phyloP scores from a whole-genome alignment of 805 yeast genomes.

The Yarrowia sp. region DNA sequence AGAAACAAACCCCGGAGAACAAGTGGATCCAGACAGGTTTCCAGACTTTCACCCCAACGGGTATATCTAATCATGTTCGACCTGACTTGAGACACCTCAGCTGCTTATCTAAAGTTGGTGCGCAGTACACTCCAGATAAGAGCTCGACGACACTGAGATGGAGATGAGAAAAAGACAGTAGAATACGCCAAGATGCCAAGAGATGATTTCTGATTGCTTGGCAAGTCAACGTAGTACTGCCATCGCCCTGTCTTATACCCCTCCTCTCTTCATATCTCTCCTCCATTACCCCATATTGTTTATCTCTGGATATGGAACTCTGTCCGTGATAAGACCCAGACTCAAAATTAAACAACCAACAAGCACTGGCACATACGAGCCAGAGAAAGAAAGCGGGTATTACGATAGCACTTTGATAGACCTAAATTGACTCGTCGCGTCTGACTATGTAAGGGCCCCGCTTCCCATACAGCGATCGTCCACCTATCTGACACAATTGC shows the following conservation, averaged over 20 bases:
- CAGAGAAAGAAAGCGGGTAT: background rate
- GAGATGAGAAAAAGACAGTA: too few relatives aligned
- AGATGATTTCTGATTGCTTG: background rate
- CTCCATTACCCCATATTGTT: background rate
- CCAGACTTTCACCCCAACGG: background rate
- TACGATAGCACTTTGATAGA: background rate
- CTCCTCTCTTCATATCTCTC: too few relatives aligned
- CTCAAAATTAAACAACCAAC: background rate
- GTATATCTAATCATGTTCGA: background rate
- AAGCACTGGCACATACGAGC: background rate
- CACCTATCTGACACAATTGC: too few relatives aligned
- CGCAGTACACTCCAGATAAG: background rate
- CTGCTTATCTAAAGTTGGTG: conserved; percentile 14
- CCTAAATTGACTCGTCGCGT: background rate
- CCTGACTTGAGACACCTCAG: background rate
- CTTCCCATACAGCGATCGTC: too few relatives aligned
- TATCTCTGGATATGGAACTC: background rate
- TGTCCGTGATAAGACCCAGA: conserved; percentile 5
- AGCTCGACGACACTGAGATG: too few relatives aligned
- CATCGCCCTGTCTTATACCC: too few relatives aligned
- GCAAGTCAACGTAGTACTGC: too few relatives aligned
- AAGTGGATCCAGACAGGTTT: background rate
- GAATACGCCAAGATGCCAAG: background rate
- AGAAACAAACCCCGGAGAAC: background rate
- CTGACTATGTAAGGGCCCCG: background rate